These are phyloP conservation scores for Anthostomella pinea DNA, from an alignment of 2,329 filamentous ascomycete species.

Conservation along the genomic window DNA sequence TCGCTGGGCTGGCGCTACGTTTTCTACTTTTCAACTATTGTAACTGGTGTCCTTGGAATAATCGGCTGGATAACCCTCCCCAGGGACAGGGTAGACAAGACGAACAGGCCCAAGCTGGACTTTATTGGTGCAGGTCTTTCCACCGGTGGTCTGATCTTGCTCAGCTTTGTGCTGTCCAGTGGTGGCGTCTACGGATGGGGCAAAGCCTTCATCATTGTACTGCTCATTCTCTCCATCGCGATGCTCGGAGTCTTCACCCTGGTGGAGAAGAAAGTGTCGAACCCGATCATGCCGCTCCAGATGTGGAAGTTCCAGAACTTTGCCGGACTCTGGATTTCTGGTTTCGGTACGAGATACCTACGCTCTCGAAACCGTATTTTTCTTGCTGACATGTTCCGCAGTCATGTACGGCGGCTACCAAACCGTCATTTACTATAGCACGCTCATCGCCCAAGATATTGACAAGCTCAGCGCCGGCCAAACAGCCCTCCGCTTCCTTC, in stretches of 20 bases:
- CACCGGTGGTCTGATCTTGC: conserved; percentile 40
- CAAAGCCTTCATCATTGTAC: conserved; percentile 41
- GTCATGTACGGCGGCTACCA: conserved; percentile 42
- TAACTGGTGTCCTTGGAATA: conserved; percentile 25
- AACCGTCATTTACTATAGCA: conserved; percentile 41
- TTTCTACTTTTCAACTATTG: conserved; percentile 34
- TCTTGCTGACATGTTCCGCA: too few species aligned
- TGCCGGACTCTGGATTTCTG: conserved; percentile 42
- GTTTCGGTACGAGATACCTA: conserved; percentile 32
- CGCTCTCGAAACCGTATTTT: too few species aligned
- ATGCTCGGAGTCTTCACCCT: conserved; percentile 37
- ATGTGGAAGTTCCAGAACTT: conserved; percentile 46
- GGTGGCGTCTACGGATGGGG: conserved; percentile 45
- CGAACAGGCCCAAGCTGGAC: conserved; percentile 36
- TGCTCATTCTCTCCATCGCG: conserved; percentile 36
- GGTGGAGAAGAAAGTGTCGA: conserved; percentile 41
- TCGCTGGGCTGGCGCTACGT: conserved; percentile 39
- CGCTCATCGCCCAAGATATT: conserved; percentile 39
- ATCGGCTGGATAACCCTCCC: conserved; percentile 37
- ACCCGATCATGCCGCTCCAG: conserved; percentile 44
- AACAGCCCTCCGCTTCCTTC: conserved; percentile 39
- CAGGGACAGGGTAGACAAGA: conserved; percentile 33
- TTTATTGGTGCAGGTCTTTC: conserved; percentile 40
- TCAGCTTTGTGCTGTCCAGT: conserved; percentile 43
- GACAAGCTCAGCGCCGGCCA: conserved; percentile 36